These are phyloP conservation scores for Venturia asperata DNA, from an alignment of 2,329 filamentous ascomycete species.

Conservation along the genomic window DNA sequence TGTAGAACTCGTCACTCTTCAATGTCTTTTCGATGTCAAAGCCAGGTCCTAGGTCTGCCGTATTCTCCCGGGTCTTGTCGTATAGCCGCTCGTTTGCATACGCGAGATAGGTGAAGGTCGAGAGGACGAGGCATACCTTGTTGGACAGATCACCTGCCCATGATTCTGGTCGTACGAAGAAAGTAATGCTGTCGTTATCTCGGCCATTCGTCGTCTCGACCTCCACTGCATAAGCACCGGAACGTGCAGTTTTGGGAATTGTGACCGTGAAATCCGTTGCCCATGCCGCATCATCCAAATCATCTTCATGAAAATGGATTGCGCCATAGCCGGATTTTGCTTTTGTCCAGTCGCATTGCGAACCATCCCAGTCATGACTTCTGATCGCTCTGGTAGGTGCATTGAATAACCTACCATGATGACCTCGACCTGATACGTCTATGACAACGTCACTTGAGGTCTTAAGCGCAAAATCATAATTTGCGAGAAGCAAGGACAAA, in stretches of 20 bases:
- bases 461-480: too few relatives aligned
- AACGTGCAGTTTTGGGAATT: slow-evolving; percentile 22
- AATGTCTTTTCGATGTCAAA: not conserved
- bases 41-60: not conserved
- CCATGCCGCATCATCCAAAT: slow-evolving; percentile 34
- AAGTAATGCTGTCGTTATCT: not conserved
- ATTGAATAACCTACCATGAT: too few relatives aligned
- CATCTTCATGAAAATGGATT: too few relatives aligned
- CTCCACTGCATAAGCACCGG: not conserved
- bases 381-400: too few relatives aligned
- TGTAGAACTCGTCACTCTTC: not conserved
- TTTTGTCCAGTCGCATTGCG: too few relatives aligned
- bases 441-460: too few relatives aligned
- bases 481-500: too few relatives aligned
- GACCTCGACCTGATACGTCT: too few relatives aligned
- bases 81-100: not conserved
- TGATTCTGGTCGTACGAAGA: not conserved
- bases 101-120: not conserved
- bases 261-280: slow-evolving; percentile 29
- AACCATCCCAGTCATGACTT: too few relatives aligned
- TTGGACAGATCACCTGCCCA: not conserved
- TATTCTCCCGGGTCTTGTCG: not conserved
- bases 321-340: too few relatives aligned
- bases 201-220: not conserved
- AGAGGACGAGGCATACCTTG: not conserved